Evolutionary conservation across 192 early-diverging fungal genomes (phyloP).

Genomic region (Kappamyces sp.): DNA sequence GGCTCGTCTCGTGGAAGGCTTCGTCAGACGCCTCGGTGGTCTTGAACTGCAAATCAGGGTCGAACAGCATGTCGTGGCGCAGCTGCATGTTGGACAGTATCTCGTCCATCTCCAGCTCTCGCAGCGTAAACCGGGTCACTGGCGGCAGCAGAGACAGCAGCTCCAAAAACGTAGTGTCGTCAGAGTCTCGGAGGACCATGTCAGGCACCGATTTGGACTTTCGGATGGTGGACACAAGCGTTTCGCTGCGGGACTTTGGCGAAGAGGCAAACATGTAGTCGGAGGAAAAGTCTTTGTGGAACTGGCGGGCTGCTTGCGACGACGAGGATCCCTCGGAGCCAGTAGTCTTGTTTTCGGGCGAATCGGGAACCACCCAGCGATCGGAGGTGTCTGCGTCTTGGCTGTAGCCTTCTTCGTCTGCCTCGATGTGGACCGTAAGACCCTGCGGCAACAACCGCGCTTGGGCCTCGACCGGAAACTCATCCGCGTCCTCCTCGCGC

Average conservation of each 20-base stretch:
- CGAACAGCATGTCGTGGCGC: conserved; percentile 85
- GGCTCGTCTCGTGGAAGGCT: conserved; percentile 53
- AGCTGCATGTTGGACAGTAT: conserved; percentile 81
- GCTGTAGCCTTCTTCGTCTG: too few relatives aligned
- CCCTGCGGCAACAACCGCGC: too few relatives aligned
- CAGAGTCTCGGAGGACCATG: conserved; percentile 28
- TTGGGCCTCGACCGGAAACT: conserved; percentile 1
- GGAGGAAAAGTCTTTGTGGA: not conserved
- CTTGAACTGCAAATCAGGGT: conserved; percentile 83
- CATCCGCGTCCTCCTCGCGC: not conserved
- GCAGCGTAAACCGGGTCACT: conserved; percentile 78
- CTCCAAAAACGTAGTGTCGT: conserved; percentile 37
- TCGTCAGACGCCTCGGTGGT: conserved; percentile 66
- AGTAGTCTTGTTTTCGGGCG: too few relatives aligned
- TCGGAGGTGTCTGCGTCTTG: too few relatives aligned
- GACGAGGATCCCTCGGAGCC: not conserved
- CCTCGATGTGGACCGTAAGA: too few relatives aligned
- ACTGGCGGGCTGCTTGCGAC: not conserved
- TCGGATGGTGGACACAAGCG: conserved; percentile 25
- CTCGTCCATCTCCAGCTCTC: conserved; percentile 75
- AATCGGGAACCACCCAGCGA: not conserved
- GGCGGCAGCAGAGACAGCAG: conserved; percentile 53
- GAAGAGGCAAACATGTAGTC: not conserved
- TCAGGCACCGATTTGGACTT: conserved; percentile 28
- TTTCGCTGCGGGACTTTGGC: conserved; percentile 12